Conservation (phyloP, 176 grass and related monocot genomes). For the Carex cristatella region DNA sequence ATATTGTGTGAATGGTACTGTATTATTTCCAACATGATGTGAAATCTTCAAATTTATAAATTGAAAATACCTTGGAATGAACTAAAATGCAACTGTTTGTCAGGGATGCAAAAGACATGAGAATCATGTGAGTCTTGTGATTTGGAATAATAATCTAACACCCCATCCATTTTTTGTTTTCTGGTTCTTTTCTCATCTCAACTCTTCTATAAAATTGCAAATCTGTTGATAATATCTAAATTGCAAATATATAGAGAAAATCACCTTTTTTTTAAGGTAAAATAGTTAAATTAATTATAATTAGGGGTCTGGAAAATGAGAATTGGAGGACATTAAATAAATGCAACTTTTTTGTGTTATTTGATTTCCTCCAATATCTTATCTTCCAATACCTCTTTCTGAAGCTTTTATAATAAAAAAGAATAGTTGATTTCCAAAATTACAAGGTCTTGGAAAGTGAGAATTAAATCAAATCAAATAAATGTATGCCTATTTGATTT, state of each 20-base stretch:
- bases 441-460: neutral
- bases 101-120: neutral
- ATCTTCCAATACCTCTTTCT: neutral
- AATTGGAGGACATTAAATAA: constrained; percentile 2
- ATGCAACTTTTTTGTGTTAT: neutral
- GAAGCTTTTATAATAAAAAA: no score
- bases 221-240: neutral
- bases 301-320: neutral
- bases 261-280: no score
- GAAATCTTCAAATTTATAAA: no score
- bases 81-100: neutral
- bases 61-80: no score
- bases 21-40: no score
- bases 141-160: neutral
- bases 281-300: neutral
- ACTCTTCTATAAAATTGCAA: neutral
- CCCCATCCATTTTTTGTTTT: neutral
- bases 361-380: constrained; percentile 13
- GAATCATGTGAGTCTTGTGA: neutral
- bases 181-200: neutral
- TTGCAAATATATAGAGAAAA: neutral
- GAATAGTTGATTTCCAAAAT: neutral
- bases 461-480: neutral
- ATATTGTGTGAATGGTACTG: no score
- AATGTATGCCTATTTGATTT: neutral